Evolutionary conservation across 2,329 filamentous ascomycete genomes (phyloP), one percentile per base, ranked within the genome.

Genomic region (Aspergillus bombycis): DNA sequence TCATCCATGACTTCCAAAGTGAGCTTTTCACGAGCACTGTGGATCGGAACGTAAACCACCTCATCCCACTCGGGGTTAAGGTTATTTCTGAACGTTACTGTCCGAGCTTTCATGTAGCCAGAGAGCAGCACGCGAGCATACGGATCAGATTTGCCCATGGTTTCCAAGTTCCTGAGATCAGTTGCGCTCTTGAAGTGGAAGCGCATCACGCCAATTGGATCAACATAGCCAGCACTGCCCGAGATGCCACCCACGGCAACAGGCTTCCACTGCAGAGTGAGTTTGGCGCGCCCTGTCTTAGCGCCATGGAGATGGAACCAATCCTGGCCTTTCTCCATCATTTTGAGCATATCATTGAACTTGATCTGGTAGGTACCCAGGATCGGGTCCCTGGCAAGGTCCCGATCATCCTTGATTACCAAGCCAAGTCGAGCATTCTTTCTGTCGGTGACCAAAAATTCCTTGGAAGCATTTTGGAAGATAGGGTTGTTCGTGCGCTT

Each of bases 401-500:
- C 94, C 66, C 94, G 90, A 70, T 98, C 94, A 74, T 99, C 95
- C 81, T 97, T 99, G 84, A 99, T 89, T 19, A 94, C 91, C 61
- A 99, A 82, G 61, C 94, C 96, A 58, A 99, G 85, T 75, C 93
- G 95, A 62, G 95, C 94, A 75, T 88, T 89, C 81, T 93, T 96
- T 66, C 92, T 90, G 75, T 99, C 94, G 0, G 94, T 97, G 74
- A 99, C 94, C 65, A 99, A 88, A 70, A 99, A 88, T 75, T 99
- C 95, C 80, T 97, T 97, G 70, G 89, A 91, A 8, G 92, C 92
- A 74, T 98, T 91, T 60, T 94, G 90, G 90, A 94, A 99, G 72
- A 99, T 94, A 9, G 95, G 95, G 72, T 97, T 95, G 81, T 99
- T 99, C 64, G 93, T 98, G 65, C 94, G 90, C 85, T 98, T 99